phyloP scores from a whole-genome alignment of 164 flowering plant species.

The Berberis vulgaris region DNA sequence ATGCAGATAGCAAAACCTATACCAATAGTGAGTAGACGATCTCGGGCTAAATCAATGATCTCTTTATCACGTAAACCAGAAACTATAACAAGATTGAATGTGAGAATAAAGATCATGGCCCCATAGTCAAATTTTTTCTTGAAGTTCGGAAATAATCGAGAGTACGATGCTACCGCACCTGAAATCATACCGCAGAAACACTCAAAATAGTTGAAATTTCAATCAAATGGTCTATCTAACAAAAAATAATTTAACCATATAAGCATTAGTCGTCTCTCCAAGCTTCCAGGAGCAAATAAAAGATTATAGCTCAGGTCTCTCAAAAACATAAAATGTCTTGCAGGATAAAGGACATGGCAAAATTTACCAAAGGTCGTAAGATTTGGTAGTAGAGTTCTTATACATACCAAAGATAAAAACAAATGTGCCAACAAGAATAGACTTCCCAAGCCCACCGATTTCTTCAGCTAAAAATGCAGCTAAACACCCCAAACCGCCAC shows the following conservation, averaged over 20 bases:
- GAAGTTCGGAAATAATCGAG: constrained; percentile 47
- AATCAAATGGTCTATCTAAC: not conserved
- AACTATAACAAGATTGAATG: constrained; percentile 65
- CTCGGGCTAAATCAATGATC: constrained; percentile 40
- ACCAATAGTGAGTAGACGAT: constrained; percentile 50
- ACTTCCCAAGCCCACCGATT: constrained; percentile 33
- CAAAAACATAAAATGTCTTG: not conserved
- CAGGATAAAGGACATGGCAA: not conserved
- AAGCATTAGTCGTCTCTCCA: no score
- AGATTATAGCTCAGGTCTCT: not conserved
- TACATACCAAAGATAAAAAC: constrained; percentile 55
- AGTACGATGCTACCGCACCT: constrained; percentile 57
- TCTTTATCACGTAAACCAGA: constrained; percentile 48
- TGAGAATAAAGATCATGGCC: constrained; percentile 56
- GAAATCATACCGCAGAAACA: constrained; percentile 8
- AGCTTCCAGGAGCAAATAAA: no score
- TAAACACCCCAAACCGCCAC: constrained; percentile 60
- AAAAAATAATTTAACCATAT: no score
- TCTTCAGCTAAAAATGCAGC: constrained; percentile 44
- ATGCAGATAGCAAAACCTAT: constrained; percentile 57
- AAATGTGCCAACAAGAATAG: constrained; percentile 30
- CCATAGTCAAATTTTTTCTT: constrained; percentile 70
- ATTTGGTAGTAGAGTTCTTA: not conserved
- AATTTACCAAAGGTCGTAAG: not conserved
- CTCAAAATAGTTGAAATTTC: not conserved